Evolutionary conservation across 352 stramenopile species (phyloP).

Genomic region (Phytopythium aichiense): DNA sequence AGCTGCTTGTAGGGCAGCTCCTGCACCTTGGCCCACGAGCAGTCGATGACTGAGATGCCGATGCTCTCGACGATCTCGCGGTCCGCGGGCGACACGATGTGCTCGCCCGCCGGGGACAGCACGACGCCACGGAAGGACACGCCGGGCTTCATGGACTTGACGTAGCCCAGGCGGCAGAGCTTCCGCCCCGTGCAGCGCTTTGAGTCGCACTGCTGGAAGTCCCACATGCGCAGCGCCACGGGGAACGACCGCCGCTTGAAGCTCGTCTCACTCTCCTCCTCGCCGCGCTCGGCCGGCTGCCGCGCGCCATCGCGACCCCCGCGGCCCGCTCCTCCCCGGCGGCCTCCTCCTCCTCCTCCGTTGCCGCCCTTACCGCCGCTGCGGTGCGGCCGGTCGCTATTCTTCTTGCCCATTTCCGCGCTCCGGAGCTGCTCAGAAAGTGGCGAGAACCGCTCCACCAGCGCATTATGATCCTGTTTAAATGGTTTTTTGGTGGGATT

Average conservation of each 20-base stretch:
- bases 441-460: background rate
- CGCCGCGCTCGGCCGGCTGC: slow-evolving; percentile 11
- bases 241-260: slow-evolving; percentile 73
- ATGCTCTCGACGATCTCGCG: slow-evolving; percentile 60
- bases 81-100: slow-evolving; percentile 90
- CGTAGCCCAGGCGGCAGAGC: slow-evolving; percentile 89
- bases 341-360: slow-evolving; percentile 14
- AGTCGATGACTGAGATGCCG: slow-evolving; percentile 96
- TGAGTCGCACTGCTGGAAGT: slow-evolving; percentile 95
- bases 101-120: slow-evolving; percentile 88
- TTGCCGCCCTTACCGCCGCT: background rate
- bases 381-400: slow-evolving; percentile 7
- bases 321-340: background rate
- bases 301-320: background rate
- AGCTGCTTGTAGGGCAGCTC: slow-evolving; percentile 96
- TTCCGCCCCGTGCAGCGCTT: slow-evolving; percentile 94
- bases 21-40: slow-evolving; percentile 95
- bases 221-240: slow-evolving; percentile 91
- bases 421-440: background rate
- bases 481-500: background rate
- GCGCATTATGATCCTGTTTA: background rate
- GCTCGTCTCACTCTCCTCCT: slow-evolving; percentile 62
- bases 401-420: slow-evolving; percentile 28
- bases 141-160: slow-evolving; percentile 91
- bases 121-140: slow-evolving; percentile 94